Evolutionary conservation across 768 basidiomycete species (phyloP).

Genomic region (Lactarius quietus): DNA sequence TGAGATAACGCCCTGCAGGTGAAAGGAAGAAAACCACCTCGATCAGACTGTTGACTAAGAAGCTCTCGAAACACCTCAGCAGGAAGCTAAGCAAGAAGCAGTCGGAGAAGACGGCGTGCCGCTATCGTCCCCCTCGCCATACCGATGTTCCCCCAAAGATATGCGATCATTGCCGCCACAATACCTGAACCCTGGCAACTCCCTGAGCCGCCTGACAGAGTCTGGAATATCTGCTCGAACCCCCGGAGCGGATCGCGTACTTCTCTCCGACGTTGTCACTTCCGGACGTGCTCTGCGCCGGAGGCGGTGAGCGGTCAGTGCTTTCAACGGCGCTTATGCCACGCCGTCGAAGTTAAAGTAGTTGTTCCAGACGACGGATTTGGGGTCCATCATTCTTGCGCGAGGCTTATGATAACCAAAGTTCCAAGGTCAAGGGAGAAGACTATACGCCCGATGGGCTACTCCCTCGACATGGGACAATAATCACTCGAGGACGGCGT

Average conservation of each 20-base stretch:
- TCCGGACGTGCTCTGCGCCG: neutral
- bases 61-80: neutral
- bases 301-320: neutral
- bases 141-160: neutral
- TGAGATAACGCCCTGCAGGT: neutral
- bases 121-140: neutral
- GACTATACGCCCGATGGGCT: neutral
- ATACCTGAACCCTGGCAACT: neutral
- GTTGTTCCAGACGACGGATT: neutral
- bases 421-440: neutral
- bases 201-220: neutral
- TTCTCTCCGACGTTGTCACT: neutral
- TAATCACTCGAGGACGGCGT: neutral
- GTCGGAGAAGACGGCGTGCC: neutral
- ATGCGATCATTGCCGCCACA: neutral
- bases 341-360: neutral
- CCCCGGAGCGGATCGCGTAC: neutral
- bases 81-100: neutral
- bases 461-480: neutral
- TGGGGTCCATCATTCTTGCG: neutral
- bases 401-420: neutral
- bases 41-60: neutral
- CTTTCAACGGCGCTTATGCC: neutral
- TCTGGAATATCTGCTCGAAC: neutral
- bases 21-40: neutral